phyloP scores from a whole-genome alignment of 345 rosid species.

The Eucalyptus microcorys region DNA sequence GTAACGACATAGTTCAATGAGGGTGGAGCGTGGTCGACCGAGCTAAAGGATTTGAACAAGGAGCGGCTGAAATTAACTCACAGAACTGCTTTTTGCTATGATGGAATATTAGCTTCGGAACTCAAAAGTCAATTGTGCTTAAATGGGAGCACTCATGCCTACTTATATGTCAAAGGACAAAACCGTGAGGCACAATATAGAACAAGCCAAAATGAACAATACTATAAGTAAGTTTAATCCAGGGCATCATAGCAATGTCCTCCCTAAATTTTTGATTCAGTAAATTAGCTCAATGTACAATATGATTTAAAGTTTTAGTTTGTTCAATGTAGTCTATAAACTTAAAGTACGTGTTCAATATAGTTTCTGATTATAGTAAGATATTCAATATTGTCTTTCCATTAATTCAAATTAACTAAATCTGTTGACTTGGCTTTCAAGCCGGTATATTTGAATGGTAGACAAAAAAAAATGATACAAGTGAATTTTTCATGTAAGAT shows the following conservation, averaged over 20 bases:
- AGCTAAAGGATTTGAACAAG: accelerated
- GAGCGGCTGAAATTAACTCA: too few relatives aligned
- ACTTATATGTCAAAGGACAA: accelerated
- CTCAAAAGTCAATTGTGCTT: too few relatives aligned
- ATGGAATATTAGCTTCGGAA: too few relatives aligned
- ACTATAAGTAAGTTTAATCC: too few relatives aligned
- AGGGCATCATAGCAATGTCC: too few relatives aligned
- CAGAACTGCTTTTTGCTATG: accelerated
- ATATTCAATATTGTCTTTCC: background rate
- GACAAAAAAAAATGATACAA: background rate
- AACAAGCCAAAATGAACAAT: accelerated
- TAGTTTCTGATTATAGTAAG: background rate
- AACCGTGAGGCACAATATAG: accelerated
- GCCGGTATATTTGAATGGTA: background rate
- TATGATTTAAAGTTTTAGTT: accelerated
- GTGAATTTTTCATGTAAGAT: background rate
- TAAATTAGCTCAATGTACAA: accelerated
- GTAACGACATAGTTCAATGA: too few relatives aligned
- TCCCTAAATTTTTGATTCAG: too few relatives aligned
- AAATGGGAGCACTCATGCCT: too few relatives aligned
- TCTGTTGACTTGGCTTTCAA: background rate
- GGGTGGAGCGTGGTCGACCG: too few relatives aligned
- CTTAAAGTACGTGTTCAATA: background rate
- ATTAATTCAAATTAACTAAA: background rate
- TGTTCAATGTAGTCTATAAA: background rate